Evolutionary conservation across 306 rosid species (phyloP).

Genomic region (Gastrolobium villosum): DNA sequence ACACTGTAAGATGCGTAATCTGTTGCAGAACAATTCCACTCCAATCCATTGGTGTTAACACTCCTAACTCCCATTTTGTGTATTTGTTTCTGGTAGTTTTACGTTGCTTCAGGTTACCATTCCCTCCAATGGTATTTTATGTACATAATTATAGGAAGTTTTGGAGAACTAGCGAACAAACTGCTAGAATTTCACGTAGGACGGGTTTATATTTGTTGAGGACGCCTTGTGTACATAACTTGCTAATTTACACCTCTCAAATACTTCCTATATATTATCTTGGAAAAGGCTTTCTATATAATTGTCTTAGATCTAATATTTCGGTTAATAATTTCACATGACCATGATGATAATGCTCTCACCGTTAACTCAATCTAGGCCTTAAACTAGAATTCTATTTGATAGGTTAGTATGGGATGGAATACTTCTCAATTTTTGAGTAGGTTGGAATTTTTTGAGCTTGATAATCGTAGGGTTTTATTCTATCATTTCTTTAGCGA

Average conservation of each 20-base stretch:
- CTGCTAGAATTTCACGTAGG: slow-evolving; percentile 25
- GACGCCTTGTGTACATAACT: not conserved
- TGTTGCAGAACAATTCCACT: slow-evolving; percentile 29
- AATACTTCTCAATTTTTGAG: not conserved
- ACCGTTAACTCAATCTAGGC: not conserved
- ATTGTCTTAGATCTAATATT: not conserved
- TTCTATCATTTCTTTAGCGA: not conserved
- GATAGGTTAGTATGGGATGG: slow-evolving; percentile 2
- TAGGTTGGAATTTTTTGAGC: not conserved
- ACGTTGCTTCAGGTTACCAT: not conserved
- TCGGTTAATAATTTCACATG: not conserved
- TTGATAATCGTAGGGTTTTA: not conserved
- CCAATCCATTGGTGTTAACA: slow-evolving; percentile 45
- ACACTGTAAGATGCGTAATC: slow-evolving; percentile 38
- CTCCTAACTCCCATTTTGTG: not conserved
- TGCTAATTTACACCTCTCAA: slow-evolving; percentile 7
- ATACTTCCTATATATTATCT: not conserved
- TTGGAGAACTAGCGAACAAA: slow-evolving; percentile 1
- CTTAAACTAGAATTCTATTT: not conserved
- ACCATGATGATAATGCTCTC: slow-evolving; percentile 12
- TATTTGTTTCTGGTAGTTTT: slow-evolving; percentile 30
- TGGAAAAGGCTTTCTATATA: not conserved
- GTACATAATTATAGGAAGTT: slow-evolving; percentile 4
- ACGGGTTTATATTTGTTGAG: slow-evolving; percentile 7
- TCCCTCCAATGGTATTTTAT: slow-evolving; percentile 3